Base-by-base conservation (phyloP, 2,329 filamentous ascomycete species). In the Dactylellina drechsleri region DNA sequence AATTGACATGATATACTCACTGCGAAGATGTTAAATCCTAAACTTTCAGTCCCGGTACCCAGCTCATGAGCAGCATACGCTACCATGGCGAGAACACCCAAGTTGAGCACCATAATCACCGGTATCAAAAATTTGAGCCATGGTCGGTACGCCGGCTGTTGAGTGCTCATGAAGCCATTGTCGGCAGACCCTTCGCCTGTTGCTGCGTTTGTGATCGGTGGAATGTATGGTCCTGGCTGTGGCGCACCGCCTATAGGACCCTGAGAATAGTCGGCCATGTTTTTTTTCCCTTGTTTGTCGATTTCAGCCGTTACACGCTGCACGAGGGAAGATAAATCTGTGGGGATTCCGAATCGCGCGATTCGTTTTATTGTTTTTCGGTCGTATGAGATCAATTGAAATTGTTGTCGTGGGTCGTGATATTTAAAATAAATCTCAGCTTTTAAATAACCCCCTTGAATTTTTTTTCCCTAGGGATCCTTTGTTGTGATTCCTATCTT, bases 1-100 rank as follows among this genome's bases (percentile, higher is more conserved):
- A 36, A 36, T 7, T 7, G 10, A 36, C 5, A 36, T 2, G 10
- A 12, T 13, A 41, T 41, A 62, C 64, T 26, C 54, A 75, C 71
- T 54, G 71, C 64, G 41, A 75, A 75, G 2, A 75, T 26, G 36
- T 64, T 68, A 41, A 75, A 75, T 2, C 64, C 64, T 13, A 75
- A 50, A 60, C 64, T 56, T 2, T 64, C 47, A 20, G 28, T 31
- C 15, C 71, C 71, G 20, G 10, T 36, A 15, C 26, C n/a, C 1
- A 40, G 5, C 0, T n/a, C 13, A 50, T 60, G 52, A 0, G 56
- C 64, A 16, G 54, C 71, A 41, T 65, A 75, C 2, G 50, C 64
- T 36, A 68, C n/a, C 71, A 75, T 68, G 6, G 43, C 71, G 40
- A 75, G 53, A 31, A 75, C 71, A 36, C 64, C 64, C 18, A 68